phyloP scores from a whole-genome alignment of 352 stramenopile genomes.

The Pythium chondricola region DNA sequence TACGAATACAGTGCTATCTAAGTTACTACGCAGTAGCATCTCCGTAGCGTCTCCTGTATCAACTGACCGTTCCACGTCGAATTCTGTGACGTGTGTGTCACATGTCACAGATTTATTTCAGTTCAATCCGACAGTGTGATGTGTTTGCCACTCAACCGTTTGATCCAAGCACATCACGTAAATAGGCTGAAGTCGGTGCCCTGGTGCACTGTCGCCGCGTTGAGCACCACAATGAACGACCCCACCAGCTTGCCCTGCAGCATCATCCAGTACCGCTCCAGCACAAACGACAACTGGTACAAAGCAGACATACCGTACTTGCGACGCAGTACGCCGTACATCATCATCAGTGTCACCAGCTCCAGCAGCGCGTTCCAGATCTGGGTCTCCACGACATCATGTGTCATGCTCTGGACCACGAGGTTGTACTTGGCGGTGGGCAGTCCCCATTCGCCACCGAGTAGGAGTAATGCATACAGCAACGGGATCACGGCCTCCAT shows the following conservation, averaged over 20 bases:
- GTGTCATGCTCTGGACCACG: conserved; percentile 4
- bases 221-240: conserved; percentile 10
- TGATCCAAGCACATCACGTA: too few species aligned
- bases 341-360: conserved; percentile 22
- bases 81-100: too few species aligned
- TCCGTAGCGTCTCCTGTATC: too few species aligned
- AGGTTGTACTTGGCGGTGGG: conserved; percentile 7
- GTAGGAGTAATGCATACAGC: conserved; percentile 7
- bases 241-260: conserved; percentile 31
- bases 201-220: conserved; percentile 7
- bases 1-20: too few species aligned
- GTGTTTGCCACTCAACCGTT: too few species aligned
- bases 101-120: too few species aligned
- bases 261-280: conserved; percentile 28
- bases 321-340: conserved; percentile 18
- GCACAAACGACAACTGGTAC: conserved; percentile 26
- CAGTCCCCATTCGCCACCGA: conserved; percentile 2
- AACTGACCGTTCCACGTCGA: too few species aligned
- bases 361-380: conserved; percentile 25
- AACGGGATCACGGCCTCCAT: conserved; percentile 17
- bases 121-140: too few species aligned
- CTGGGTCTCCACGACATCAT: background rate
- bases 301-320: conserved; percentile 22
- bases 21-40: too few species aligned
- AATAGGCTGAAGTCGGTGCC: conserved; percentile 1